A percentile compares a stretch with the other conserved stretches of the same genome.
These are phyloP conservation scores for Epichloe baconii DNA, from an alignment of 2,329 filamentous ascomycete genomes.

Conservation along the genomic window DNA sequence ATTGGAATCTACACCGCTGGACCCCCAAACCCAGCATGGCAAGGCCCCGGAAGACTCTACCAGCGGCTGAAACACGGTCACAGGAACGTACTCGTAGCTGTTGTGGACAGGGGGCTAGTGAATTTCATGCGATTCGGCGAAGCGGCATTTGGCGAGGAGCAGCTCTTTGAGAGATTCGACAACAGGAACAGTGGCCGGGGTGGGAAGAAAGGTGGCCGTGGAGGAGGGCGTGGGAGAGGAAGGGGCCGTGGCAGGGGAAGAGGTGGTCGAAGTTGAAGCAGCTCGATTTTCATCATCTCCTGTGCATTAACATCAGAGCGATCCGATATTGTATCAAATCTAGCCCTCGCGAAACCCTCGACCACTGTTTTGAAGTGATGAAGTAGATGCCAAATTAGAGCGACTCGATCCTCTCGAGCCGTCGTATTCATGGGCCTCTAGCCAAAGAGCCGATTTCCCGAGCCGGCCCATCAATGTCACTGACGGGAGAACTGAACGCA, in stretches of 20 bases:
- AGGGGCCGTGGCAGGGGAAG: slow-evolving; percentile 7
- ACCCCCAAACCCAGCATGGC: slow-evolving; percentile 36
- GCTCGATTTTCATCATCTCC: no score
- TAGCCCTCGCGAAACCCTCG: no score
- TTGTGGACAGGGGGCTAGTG: slow-evolving; percentile 80
- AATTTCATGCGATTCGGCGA: slow-evolving; percentile 78
- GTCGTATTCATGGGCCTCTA: no score
- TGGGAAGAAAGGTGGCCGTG: slow-evolving; percentile 20
- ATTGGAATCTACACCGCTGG: slow-evolving; percentile 59
- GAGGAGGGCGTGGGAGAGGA: slow-evolving; percentile 11
- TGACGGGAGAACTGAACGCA: no score
- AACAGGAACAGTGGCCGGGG: slow-evolving; percentile 31
- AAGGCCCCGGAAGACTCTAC: slow-evolving; percentile 45
- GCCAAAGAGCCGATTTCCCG: no score
- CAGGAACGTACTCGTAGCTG: slow-evolving; percentile 70
- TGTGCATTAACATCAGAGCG: not conserved
- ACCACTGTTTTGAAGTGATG: no score
- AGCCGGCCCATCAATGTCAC: no score
- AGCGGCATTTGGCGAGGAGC: slow-evolving; percentile 65
- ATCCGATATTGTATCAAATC: not conserved
- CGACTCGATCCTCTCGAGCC: no score
- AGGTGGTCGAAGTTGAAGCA: slow-evolving; percentile 5
- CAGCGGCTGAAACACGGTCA: slow-evolving; percentile 72
- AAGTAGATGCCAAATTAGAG: no score
- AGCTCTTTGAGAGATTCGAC: slow-evolving; percentile 48